Evolutionary conservation across 495 filamentous ascomycete genomes (phyloP), one percentile per base, ranked within the genome.

Genomic region (Aspergillus affinis): DNA sequence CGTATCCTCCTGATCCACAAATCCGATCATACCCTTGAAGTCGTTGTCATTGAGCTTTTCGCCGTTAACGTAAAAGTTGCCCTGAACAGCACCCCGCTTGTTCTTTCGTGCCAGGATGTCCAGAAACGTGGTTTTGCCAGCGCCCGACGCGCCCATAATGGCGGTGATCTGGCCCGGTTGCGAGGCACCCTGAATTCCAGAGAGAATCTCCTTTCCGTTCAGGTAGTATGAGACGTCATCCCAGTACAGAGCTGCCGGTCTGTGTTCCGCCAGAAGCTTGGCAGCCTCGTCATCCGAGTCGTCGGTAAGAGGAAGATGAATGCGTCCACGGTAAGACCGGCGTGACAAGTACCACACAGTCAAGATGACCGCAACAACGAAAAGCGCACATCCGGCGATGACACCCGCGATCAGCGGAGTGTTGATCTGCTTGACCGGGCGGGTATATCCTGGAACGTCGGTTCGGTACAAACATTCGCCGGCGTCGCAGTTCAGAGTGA

Each of bases 91-190:
- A 32, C 94, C 94, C 21, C 91, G 86, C 75, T 99, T 99, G 74
- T 98, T 99, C 82, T 99, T 99, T 56, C 93, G 85, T 18, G 95
- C 95, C 8, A 99, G 81, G 57, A 99, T 95, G 73, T 99, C 95
- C 30, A 99, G 77, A 74, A 98, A 99, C 0, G 92, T 96, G 1
- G 93, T 98, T 75, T 99, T 99, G 55, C 94, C 94, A 23, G 94
- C 94, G 9, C 94, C 94, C 4, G 95, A 98, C 12, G 94, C 92
- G 45, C 94, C 94, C 93, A 99, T 98, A 69, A 99, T 97, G 21
- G 94, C 94, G 66, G 94, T 90, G 8, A 99, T 82, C 65, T 98
- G 90, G 0, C 94, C 94, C 2, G 93, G 90, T 63, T 89, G 86
- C 13, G 93, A 92, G 32, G 90, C 87, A 48, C 94, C 94, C 60